These are phyloP conservation scores for Phycomyces nitens DNA, from an alignment of 192 early-diverging fungal species.

Conservation along the genomic window DNA sequence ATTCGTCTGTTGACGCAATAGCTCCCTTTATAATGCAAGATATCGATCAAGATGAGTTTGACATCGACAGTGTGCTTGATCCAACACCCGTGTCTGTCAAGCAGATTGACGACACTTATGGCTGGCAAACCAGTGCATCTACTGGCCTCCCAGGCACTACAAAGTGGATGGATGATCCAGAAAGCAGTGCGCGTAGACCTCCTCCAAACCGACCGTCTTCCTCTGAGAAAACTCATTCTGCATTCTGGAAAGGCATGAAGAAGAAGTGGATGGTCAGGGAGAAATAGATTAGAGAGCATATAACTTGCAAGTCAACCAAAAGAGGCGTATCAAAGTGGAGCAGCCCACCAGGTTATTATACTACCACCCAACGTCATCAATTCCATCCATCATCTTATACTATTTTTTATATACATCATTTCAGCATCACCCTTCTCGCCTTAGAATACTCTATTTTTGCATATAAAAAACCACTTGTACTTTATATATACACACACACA, in stretches of 20 bases:
- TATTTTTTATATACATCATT: neutral
- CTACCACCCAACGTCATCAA: no score
- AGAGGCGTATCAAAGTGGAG: neutral
- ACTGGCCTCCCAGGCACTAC: neutral
- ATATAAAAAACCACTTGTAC: no score
- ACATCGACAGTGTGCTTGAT: neutral
- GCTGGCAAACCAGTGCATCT: neutral
- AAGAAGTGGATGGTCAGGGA: conserved; percentile 12
- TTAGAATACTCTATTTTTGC: neutral
- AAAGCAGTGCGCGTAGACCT: neutral
- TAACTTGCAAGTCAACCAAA: neutral
- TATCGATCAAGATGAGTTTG: neutral
- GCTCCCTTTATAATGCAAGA: neutral
- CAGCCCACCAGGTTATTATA: neutral
- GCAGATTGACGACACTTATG: neutral
- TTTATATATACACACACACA: no score
- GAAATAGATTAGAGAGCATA: neutral
- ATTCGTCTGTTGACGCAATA: neutral
- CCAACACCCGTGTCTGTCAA: neutral
- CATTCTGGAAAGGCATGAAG: conserved; percentile 15
- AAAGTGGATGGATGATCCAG: conserved; percentile 29
- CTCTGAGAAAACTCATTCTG: neutral
- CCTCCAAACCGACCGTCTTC: neutral
- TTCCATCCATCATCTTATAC: no score
- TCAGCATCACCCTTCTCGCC: neutral